Conservation (phyloP, 371 early-diverging fungal genomes). For the Mycotypha africana region DNA sequence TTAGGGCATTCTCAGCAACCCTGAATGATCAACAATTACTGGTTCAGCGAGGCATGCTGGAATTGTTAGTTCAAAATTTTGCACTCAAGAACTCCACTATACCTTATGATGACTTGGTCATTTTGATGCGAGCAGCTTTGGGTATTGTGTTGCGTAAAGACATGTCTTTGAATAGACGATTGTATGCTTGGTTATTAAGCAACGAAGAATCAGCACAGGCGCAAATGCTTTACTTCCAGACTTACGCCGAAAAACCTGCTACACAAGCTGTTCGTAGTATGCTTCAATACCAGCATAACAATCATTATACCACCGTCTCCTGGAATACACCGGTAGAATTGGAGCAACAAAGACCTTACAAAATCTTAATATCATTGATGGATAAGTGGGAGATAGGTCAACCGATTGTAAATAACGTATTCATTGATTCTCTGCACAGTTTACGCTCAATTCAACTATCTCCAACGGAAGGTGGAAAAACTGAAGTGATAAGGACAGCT, state of each 20-base stretch:
- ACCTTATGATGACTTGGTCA: slow-evolving; percentile 53
- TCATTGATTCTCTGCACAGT: slow-evolving; percentile 66
- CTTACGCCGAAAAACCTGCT: slow-evolving; percentile 34
- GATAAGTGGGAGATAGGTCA: slow-evolving; percentile 85
- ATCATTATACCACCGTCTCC: background rate
- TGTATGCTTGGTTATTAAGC: slow-evolving; percentile 87
- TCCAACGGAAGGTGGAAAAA: background rate
- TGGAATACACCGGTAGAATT: slow-evolving; percentile 18
- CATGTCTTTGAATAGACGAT: slow-evolving; percentile 89
- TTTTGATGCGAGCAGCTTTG: slow-evolving; percentile 66
- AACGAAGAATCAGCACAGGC: slow-evolving; percentile 24
- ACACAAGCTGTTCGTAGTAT: slow-evolving; percentile 48
- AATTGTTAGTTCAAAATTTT: slow-evolving; percentile 77
- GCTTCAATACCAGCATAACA: slow-evolving; percentile 35
- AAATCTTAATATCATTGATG: slow-evolving; percentile 78
- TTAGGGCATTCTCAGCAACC: slow-evolving; percentile 71
- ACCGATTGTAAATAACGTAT: slow-evolving; percentile 65
- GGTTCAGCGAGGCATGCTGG: slow-evolving; percentile 82
- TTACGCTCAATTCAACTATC: slow-evolving; percentile 35
- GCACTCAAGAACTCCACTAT: slow-evolving; percentile 66
- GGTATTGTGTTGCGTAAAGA: slow-evolving; percentile 84
- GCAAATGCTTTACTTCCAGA: slow-evolving; percentile 30
- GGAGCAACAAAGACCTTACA: slow-evolving; percentile 68
- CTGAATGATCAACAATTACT: slow-evolving; percentile 69
- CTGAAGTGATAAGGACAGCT: slow-evolving; percentile 68